Percentiles rank a stretch among this genome's conserved stretches.
These are phyloP conservation scores for Jackrogersella multiformis DNA, from an alignment of 495 filamentous ascomycete genomes.

Conservation along the genomic window DNA sequence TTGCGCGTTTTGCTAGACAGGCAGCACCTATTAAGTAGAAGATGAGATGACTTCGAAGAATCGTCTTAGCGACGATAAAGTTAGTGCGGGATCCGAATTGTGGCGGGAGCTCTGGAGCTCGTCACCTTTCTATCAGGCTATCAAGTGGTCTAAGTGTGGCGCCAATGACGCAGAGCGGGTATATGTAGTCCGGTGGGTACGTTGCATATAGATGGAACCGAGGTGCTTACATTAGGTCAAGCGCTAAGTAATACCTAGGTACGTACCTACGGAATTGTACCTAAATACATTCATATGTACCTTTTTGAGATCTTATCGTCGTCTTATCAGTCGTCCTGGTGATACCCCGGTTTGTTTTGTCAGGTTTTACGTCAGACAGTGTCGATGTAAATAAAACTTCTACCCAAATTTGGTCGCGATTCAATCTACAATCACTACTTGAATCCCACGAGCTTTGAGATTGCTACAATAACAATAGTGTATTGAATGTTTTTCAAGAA, in stretches of 20 bases:
- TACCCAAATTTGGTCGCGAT: conserved; percentile 12
- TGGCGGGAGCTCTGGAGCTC: conserved; percentile 48
- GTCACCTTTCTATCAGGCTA: conserved; percentile 22
- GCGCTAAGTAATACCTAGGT: not conserved
- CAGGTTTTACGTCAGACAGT: too few species aligned
- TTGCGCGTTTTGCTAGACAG: conserved; percentile 1
- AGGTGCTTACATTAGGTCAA: too few species aligned
- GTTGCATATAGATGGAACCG: too few species aligned
- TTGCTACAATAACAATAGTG: not conserved
- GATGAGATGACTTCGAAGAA: conserved; percentile 40
- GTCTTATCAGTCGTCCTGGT: conserved; percentile 33
- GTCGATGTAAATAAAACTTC: too few species aligned
- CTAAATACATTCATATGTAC: not conserved
- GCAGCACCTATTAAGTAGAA: conserved; percentile 50
- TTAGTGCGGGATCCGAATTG: conserved; percentile 45
- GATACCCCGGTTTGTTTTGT: conserved; percentile 39
- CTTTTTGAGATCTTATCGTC: not conserved
- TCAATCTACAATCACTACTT: not conserved
- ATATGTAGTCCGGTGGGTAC: not conserved
- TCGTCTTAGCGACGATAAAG: conserved; percentile 8
- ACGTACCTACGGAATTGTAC: conserved; percentile 1
- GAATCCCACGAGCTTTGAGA: not conserved
- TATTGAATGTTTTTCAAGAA: not conserved
- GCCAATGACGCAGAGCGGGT: conserved; percentile 55
- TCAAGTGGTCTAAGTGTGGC: conserved; percentile 54